Conservation (phyloP, 441 rosid genomes). For the Euphorbia celastroides region DNA sequence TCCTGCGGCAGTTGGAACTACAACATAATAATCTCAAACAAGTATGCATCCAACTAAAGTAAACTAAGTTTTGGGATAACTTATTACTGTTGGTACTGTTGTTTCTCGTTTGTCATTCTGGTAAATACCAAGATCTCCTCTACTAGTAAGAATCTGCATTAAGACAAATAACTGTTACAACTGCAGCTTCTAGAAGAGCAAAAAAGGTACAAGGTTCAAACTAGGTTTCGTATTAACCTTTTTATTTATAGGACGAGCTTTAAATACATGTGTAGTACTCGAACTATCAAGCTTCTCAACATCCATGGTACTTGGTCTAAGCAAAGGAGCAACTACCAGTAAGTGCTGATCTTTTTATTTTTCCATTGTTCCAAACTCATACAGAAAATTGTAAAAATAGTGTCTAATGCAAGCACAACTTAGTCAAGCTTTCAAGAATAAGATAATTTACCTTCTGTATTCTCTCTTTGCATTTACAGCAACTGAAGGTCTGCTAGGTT, state of each 20-base stretch:
- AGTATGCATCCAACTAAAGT: slow-evolving; percentile 11
- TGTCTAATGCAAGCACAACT: background rate
- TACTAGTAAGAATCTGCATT: slow-evolving; percentile 74
- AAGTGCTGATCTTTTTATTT: slow-evolving; percentile 3
- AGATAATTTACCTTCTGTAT: slow-evolving; percentile 43
- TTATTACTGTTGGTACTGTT: slow-evolving; percentile 70
- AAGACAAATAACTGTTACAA: slow-evolving; percentile 11
- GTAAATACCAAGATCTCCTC: slow-evolving; percentile 78
- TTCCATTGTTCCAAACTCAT: background rate
- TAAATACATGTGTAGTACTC: slow-evolving; percentile 37
- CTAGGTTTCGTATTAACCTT: slow-evolving; percentile 43
- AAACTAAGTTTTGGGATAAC: slow-evolving; percentile 2
- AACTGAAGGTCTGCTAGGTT: slow-evolving; percentile 26
- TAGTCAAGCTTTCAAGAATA: background rate
- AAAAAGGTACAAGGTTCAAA: slow-evolving; percentile 16
- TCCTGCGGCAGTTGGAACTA: slow-evolving; percentile 39
- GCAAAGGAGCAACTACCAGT: slow-evolving; percentile 10
- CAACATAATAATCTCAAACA: slow-evolving; percentile 12
- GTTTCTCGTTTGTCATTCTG: slow-evolving; percentile 71
- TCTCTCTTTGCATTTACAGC: slow-evolving; percentile 40
- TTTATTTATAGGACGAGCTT: slow-evolving; percentile 72
- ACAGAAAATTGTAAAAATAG: background rate
- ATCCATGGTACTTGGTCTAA: slow-evolving; percentile 44
- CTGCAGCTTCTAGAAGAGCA: slow-evolving; percentile 12
- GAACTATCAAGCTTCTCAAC: slow-evolving; percentile 33